Evolutionary conservation across 2,329 filamentous ascomycete species (phyloP), one percentile per base, ranked within the genome.

Genomic region (Magnaporthiopsis incrustans): DNA sequence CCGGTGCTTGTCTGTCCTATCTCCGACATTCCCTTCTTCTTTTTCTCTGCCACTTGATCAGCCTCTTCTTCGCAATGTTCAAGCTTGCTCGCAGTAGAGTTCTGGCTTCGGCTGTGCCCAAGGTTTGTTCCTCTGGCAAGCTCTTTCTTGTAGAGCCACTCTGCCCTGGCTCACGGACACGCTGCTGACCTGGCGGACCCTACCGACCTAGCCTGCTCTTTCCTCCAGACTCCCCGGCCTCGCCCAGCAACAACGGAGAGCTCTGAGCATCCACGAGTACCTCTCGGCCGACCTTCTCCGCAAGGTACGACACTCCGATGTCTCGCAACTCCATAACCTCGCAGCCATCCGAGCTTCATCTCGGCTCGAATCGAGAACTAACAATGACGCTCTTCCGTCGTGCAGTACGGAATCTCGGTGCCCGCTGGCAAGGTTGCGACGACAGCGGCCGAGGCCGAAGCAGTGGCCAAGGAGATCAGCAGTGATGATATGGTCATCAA

Each of bases 401-500:
- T 67, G 63, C 76, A 97, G 91, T 97, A 98, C 85, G 94, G 92
- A 77, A 87, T 99, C 73, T 91, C 92, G 71, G 91, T 97, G 59
- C 95, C 95, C 71, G 89, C 92, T 77, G 95, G 95, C 70, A 83
- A 89, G 75, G 92, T 96, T 73, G 95, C 95, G 71, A 88, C 87
- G 77, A 89, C 82, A 67, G 86, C 90, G 60, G 86, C 89, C 73
- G 95, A 98, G 83, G 95, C 95, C 70, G 94, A 97, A 85, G 83
- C 86, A 72, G 86, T 98, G 73, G 95, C 95, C 65, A 93, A 94
- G 82, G 82, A 88, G 70, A 95, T 99, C 74, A 90, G 92, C 82
- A 89, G 85, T 73, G 94, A 96, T 76, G 95, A 99, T 78, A 94
- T 97, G 87, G 95, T 99, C 72, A 98, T 99, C 86, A 99, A 99